phyloP scores from a whole-genome alignment of 108 stramenopile species.

The Skeletonema costatum region DNA sequence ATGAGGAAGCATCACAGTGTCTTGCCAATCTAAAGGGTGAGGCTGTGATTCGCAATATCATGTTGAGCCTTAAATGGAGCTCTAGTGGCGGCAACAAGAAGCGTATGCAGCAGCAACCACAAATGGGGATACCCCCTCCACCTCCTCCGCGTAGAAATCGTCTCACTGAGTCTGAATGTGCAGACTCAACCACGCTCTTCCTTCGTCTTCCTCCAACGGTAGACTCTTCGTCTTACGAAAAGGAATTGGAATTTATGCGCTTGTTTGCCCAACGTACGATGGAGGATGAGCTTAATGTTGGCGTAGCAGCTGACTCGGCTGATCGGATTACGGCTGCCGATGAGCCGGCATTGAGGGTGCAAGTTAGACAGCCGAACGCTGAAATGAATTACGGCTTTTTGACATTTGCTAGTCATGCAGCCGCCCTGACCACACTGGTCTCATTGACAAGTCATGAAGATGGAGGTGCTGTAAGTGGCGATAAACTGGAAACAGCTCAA shows the following conservation, averaged over 20 bases:
- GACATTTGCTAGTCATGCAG: conserved; percentile 88
- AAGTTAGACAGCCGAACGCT: conserved; percentile 41
- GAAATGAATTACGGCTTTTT: conserved; percentile 77
- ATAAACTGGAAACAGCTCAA: conserved; percentile 17
- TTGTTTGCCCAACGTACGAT: conserved; percentile 60
- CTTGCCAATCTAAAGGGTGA: conserved; percentile 57
- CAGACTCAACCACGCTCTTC: conserved; percentile 77
- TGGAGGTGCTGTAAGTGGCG: conserved; percentile 59
- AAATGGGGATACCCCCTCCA: conserved; percentile 29
- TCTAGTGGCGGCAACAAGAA: conserved; percentile 28
- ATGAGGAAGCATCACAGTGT: conserved; percentile 68
- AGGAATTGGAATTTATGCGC: conserved; percentile 49
- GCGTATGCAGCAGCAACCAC: conserved; percentile 9
- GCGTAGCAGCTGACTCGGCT: conserved; percentile 48
- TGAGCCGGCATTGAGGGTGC: conserved; percentile 83
- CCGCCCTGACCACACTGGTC: conserved; percentile 82
- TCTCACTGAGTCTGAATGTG: conserved; percentile 75
- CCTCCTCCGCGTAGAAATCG: conserved; percentile 48
- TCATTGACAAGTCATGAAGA: conserved; percentile 83
- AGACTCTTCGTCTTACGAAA: conserved; percentile 25
- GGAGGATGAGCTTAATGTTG: conserved; percentile 77
- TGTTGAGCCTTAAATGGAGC: conserved; percentile 79
- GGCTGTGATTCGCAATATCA: conserved; percentile 53
- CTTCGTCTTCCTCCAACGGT: conserved; percentile 61
- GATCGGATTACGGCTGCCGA: conserved; percentile 73